Conservation (phyloP, 2,329 filamentous ascomycete species). For the Pseudogymnoascus sp. region DNA sequence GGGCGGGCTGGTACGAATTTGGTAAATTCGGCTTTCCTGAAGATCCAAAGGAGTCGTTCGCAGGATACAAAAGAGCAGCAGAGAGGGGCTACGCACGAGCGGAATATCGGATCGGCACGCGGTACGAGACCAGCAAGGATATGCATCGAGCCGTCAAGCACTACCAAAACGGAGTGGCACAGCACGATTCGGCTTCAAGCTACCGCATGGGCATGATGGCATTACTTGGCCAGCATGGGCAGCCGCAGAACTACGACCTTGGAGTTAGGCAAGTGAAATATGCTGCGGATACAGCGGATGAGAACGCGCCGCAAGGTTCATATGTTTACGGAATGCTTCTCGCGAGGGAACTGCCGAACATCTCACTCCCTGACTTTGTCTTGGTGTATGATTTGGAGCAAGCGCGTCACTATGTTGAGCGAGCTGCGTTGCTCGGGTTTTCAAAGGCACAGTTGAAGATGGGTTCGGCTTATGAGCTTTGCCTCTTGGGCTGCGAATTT, state of each 20-base stretch:
- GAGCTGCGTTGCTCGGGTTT: conserved; percentile 91
- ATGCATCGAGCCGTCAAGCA: conserved; percentile 83
- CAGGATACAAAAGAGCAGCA: conserved; percentile 76
- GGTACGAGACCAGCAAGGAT: conserved; percentile 92
- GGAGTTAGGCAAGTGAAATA: conserved; percentile 76
- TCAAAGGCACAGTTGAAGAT: conserved; percentile 96
- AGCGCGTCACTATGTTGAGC: conserved; percentile 85
- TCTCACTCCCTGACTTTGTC: conserved; percentile 64
- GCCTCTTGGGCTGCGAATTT: conserved; percentile 89
- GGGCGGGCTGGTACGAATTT: conserved; percentile 95
- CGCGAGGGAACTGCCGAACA: conserved; percentile 82
- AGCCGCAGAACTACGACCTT: conserved; percentile 67
- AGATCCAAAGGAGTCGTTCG: conserved; percentile 91
- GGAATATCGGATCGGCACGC: conserved; percentile 96
- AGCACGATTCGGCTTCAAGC: conserved; percentile 78
- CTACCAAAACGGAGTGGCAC: conserved; percentile 72
- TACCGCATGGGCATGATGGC: conserved; percentile 96
- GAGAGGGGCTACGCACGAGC: conserved; percentile 79
- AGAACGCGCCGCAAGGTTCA: conserved; percentile 92
- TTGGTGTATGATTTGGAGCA: conserved; percentile 63
- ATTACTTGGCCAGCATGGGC: conserved; percentile 84
- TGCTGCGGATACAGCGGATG: conserved; percentile 81
- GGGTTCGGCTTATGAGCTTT: conserved; percentile 91
- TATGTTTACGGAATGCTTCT: conserved; percentile 95
- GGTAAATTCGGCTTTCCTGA: conserved; percentile 85